Evolutionary conservation across 2,329 filamentous ascomycete genomes (phyloP), one percentile per base, ranked within the genome.

Genomic region (Calonectria pseudoturangicola): DNA sequence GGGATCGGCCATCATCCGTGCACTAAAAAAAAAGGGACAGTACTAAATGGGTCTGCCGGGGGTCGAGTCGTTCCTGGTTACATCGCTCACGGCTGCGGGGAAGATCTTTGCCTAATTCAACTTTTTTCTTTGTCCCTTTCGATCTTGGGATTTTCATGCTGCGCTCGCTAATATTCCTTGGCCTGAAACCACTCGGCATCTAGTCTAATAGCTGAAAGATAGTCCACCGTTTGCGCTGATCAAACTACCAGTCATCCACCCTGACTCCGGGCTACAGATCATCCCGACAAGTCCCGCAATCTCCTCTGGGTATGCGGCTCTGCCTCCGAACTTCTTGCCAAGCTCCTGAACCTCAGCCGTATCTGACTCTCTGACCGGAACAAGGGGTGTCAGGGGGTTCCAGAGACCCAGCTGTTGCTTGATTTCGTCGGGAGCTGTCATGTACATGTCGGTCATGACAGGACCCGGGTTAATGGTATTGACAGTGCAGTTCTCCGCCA

Each of bases 281-380:
- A 93, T 93, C 9, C 87, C 91, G 39, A 93, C 89, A 3, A 92
- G 87, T 2, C 91, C 92, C 0, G 92, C 92, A 82, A 93, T 86
- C 82, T 93, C 92, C 73, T 88, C 87, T 12, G 91, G 89, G 79
- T 93, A 93, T 4, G 87, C 92, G 4, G 87, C 87, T 70, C 88
- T 86, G 45, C 86, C 83, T 0, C 86, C 85, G 30, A 86, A 88
- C 84, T 86, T 87, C 71, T 86, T 85, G 41, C 92, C 91, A 79
- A 82, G 75, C 67, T 79, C 77, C 76, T 81, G 78, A 64, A 80
- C 77, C 66, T 81, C 80, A 4, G 80, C 75, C 2, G 68, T 58
- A 51, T 83, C 81, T 72, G 76, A 81, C 47, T 82, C 81, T 41
- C 80, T 74, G 13, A 81, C 77, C 1, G 75, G 74, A 30, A 78